Evolutionary conservation across 148 eudicot species (phyloP).

Genomic region (Salicornia ramosissima): DNA sequence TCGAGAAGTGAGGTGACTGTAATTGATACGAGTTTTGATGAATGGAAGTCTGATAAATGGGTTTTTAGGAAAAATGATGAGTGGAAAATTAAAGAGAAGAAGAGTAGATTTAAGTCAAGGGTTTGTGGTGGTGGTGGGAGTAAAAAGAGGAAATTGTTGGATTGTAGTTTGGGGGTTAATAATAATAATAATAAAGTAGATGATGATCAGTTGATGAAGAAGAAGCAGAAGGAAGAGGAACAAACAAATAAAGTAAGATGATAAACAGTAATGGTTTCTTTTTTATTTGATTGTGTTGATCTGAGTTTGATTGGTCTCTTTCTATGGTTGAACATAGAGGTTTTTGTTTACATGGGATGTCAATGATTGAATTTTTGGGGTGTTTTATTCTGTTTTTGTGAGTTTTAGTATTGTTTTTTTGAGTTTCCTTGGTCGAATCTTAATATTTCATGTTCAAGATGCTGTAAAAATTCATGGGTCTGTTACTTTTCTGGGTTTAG

Average conservation of each 20-base stretch:
- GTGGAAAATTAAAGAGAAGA: slow-evolving; percentile 79
- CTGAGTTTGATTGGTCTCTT: slow-evolving; percentile 6
- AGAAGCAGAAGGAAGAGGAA: slow-evolving; percentile 24
- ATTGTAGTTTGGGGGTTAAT: slow-evolving; percentile 10
- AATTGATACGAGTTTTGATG: slow-evolving; percentile 61
- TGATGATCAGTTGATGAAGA: slow-evolving; percentile 23
- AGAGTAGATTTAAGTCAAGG: slow-evolving; percentile 23
- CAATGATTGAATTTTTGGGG: slow-evolving; percentile 6
- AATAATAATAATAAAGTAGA: slow-evolving; percentile 2
- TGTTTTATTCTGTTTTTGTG: slow-evolving; percentile 28
- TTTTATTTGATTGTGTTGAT: slow-evolving; percentile 9
- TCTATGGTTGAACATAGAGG: not conserved
- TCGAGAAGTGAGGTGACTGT: slow-evolving; percentile 72
- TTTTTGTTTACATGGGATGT: slow-evolving; percentile 23
- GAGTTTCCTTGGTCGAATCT: slow-evolving; percentile 18
- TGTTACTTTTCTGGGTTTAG: slow-evolving; percentile 8
- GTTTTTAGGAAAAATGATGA: slow-evolving; percentile 72
- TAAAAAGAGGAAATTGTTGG: slow-evolving; percentile 40
- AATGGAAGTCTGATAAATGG: slow-evolving; percentile 67
- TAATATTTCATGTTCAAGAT: slow-evolving; percentile 27
- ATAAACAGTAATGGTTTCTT: not conserved
- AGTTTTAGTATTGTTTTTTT: slow-evolving; percentile 12
- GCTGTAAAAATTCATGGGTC: slow-evolving; percentile 6
- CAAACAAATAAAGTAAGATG: slow-evolving; percentile 25
- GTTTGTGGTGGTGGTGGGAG: slow-evolving; percentile 8